These are phyloP conservation scores for Gossypium longicalyx DNA, from an alignment of 345 rosid species.

Conservation along the genomic window DNA sequence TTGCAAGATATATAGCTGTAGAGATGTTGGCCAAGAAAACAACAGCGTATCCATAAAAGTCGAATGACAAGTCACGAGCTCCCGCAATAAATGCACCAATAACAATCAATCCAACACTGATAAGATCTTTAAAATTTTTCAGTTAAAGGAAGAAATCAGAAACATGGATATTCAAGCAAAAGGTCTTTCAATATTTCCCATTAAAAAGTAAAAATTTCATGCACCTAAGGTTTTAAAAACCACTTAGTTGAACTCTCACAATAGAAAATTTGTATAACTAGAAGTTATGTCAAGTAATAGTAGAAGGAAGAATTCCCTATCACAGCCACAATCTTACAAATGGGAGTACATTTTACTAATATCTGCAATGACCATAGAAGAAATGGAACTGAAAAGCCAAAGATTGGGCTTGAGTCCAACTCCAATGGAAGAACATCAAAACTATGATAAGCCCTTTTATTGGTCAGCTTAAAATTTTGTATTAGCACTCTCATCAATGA, in stretches of 20 bases:
- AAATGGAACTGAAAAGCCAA: neutral
- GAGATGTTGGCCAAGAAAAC: conserved; percentile 85
- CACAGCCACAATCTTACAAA: neutral
- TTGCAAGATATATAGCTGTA: conserved; percentile 90
- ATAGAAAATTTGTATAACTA: neutral
- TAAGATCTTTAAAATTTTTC: conserved; percentile 42
- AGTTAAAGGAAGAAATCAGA: conserved; percentile 40
- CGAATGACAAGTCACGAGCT: conserved; percentile 93
- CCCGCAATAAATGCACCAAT: conserved; percentile 93
- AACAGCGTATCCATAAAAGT: conserved; percentile 80
- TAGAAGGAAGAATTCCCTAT: neutral
- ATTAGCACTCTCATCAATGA: neutral
- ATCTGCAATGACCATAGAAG: neutral
- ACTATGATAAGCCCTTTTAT: neutral
- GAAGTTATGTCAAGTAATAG: neutral
- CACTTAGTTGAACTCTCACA: conserved; percentile 1
- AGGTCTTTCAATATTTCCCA: conserved; percentile 7
- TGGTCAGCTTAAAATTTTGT: neutral
- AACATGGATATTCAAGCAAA: conserved; percentile 22
- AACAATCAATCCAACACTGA: conserved; percentile 88
- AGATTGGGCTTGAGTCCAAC: neutral
- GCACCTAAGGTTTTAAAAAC: conserved; percentile 4
- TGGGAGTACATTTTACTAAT: neutral
- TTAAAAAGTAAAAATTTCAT: conserved; percentile 3
- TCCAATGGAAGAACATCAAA: neutral